Conservation (phyloP, 23 red algal genomes). For the Agarophyton chilense region DNA sequence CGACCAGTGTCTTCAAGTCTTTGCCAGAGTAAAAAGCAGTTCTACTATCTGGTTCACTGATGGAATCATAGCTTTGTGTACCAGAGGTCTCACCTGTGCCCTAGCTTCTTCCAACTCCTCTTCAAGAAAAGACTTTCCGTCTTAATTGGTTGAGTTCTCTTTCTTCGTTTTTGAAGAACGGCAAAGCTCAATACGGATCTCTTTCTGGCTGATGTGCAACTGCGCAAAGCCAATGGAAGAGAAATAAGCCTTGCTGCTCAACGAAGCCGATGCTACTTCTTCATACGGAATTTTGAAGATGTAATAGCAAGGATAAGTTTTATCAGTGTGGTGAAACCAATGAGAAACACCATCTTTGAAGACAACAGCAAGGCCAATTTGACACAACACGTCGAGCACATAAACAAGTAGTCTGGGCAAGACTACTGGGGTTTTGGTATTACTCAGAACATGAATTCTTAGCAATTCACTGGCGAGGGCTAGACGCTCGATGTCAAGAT, state of each 20-base stretch:
- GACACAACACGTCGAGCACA: slow-evolving; percentile 58
- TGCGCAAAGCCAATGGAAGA: slow-evolving; percentile 56
- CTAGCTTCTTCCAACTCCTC: background rate
- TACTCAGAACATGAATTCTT: slow-evolving; percentile 18
- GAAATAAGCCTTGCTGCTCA: slow-evolving; percentile 33
- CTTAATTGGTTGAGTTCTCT: background rate
- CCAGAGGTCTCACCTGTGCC: background rate
- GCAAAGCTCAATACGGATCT: slow-evolving; percentile 9
- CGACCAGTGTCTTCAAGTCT: background rate
- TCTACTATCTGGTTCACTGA: slow-evolving; percentile 47
- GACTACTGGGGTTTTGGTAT: background rate
- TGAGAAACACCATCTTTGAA: slow-evolving; percentile 26
- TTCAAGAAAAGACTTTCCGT: background rate
- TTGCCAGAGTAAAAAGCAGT: slow-evolving; percentile 16
- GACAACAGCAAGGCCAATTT: slow-evolving; percentile 40
- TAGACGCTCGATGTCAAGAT: slow-evolving; percentile 27
- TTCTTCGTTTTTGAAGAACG: background rate
- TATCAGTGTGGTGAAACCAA: slow-evolving; percentile 7
- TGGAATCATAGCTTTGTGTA: slow-evolving; percentile 40
- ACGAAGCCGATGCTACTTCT: slow-evolving; percentile 12
- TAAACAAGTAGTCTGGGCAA: slow-evolving; percentile 26
- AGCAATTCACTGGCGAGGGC: slow-evolving; percentile 17
- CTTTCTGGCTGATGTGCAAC: slow-evolving; percentile 40
- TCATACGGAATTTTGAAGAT: slow-evolving; percentile 49
- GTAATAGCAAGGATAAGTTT: slow-evolving; percentile 10